Conservation (phyloP, 2,329 filamentous ascomycete genomes). For the Fusarium robinianum region DNA sequence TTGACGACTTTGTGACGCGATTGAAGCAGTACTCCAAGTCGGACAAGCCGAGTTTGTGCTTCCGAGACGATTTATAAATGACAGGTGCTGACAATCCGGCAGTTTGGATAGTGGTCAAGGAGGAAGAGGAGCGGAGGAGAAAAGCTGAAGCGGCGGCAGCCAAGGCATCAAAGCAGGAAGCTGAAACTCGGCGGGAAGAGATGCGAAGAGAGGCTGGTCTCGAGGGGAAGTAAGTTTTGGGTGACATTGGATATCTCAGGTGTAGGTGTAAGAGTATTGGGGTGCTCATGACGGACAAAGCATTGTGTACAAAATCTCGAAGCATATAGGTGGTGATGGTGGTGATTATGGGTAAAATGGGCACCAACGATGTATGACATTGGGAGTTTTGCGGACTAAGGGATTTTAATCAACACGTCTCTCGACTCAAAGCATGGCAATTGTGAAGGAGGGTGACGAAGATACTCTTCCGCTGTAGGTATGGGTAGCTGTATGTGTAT, state of each 20-base stretch:
- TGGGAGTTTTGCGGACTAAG: slow-evolving; percentile 25
- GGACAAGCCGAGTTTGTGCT: slow-evolving; percentile 79
- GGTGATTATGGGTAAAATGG: slow-evolving; percentile 1
- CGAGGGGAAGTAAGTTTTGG: slow-evolving; percentile 38
- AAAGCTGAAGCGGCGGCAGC: slow-evolving; percentile 43
- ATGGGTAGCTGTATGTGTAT: too few relatives aligned
- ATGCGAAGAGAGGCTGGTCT: slow-evolving; percentile 56
- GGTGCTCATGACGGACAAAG: slow-evolving; percentile 6
- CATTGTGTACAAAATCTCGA: slow-evolving; percentile 29
- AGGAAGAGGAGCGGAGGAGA: slow-evolving; percentile 51
- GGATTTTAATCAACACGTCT: slow-evolving; percentile 9
- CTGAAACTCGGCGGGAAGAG: slow-evolving; percentile 51
- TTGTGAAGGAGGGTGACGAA: too few relatives aligned
- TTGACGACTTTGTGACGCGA: slow-evolving; percentile 81
- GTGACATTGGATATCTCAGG: slow-evolving; percentile 4
- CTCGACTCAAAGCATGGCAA: slow-evolving; percentile 3
- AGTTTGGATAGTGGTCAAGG: slow-evolving; percentile 59
- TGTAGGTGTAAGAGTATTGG: slow-evolving; percentile 33
- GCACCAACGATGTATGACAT: slow-evolving; percentile 2
- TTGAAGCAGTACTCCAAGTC: slow-evolving; percentile 90
- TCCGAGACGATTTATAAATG: background rate
- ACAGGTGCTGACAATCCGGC: slow-evolving; percentile 16
- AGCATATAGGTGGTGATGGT: slow-evolving; percentile 8
- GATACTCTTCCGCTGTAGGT: too few relatives aligned
- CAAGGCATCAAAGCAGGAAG: slow-evolving; percentile 47